Evolutionary conservation across 768 basidiomycete species (phyloP), one percentile per base, ranked within the genome.

Genomic region (Tylopilus vinaceipallidus): DNA sequence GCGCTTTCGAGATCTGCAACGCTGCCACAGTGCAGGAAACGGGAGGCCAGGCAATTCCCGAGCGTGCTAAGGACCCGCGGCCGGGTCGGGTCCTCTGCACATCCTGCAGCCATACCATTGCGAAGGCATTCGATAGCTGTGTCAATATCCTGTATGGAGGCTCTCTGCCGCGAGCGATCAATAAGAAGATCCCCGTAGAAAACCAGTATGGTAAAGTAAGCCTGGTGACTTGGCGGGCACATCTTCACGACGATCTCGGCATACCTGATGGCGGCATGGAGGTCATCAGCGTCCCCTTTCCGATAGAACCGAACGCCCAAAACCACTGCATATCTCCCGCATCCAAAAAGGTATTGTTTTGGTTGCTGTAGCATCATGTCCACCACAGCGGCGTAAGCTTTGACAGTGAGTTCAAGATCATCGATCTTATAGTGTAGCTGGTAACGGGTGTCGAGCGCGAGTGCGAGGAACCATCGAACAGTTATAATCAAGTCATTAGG

Each of bases 1-100:
- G 61, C 61, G 30, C 58, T 50, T 20, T 68, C 61, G 1, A 70
- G 45, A 47, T 69, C 65, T 13, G 45, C 22, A 5, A 20, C 33
- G n/a, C 45, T 43, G 6, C 68, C 65, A 7, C 32, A 36, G 22
- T 51, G 47, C n/a, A 56, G 0, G 43, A 61, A 69, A 16, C 67
- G 59, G 17, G 13, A 26, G 14, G 36, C 16, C 7, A 59, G 41
- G 16, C 56, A 50, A 42, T 34, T 44, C 1, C 63, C 62, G 9
- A 59, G 55, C 19, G 24, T 41, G 30, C 49, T 46, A 27, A 59
- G 38, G 0, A 55, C 23, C 36, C 22, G 30, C 8, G 42, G 17
- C 2, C 47, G 49, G n/a, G 20, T 26, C 5, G 45, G 20, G n/a
- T 57, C 33, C 10, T 49, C 49, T n/a, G 22, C 13, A 11, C 20